phyloP scores from a whole-genome alignment of 192 early-diverging fungal species.

The Linderina pennispora region DNA sequence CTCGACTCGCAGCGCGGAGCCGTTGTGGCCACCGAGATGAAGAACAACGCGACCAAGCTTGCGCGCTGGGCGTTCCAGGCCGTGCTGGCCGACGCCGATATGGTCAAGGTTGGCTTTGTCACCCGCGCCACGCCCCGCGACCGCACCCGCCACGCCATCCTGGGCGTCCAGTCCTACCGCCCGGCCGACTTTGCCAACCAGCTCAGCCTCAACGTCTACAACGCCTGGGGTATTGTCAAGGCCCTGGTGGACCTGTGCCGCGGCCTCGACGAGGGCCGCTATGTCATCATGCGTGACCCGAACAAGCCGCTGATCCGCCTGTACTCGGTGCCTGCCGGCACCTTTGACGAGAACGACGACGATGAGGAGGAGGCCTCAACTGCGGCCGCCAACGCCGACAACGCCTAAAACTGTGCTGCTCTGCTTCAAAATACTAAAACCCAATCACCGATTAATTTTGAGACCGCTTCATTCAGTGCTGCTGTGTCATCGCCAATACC shows the following conservation, averaged over 20 bases:
- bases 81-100: conserved; percentile 80
- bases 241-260: conserved; percentile 84
- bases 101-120: conserved; percentile 87
- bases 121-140: conserved; percentile 74
- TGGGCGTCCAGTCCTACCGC: conserved; percentile 80
- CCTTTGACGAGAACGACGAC: conserved; percentile 53
- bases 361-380: conserved; percentile 11
- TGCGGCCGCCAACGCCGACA: conserved; percentile 1
- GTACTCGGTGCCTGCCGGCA: conserved; percentile 68
- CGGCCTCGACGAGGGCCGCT: conserved; percentile 88
- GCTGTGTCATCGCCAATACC: too few relatives aligned
- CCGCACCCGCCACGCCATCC: conserved; percentile 67
- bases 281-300: conserved; percentile 94
- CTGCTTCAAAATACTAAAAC: too few relatives aligned
- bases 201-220: conserved; percentile 77
- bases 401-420: too few relatives aligned
- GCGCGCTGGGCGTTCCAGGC: conserved; percentile 94
- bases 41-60: conserved; percentile 94
- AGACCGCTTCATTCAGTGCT: too few relatives aligned
- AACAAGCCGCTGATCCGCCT: conserved; percentile 83
- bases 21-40: conserved; percentile 94
- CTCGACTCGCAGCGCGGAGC: conserved; percentile 93
- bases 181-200: conserved; percentile 87
- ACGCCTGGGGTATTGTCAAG: conserved; percentile 96
- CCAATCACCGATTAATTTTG: too few relatives aligned